phyloP scores from a whole-genome alignment of 1,284 basidiomycete genomes.

The Naganishia liquefaciens region DNA sequence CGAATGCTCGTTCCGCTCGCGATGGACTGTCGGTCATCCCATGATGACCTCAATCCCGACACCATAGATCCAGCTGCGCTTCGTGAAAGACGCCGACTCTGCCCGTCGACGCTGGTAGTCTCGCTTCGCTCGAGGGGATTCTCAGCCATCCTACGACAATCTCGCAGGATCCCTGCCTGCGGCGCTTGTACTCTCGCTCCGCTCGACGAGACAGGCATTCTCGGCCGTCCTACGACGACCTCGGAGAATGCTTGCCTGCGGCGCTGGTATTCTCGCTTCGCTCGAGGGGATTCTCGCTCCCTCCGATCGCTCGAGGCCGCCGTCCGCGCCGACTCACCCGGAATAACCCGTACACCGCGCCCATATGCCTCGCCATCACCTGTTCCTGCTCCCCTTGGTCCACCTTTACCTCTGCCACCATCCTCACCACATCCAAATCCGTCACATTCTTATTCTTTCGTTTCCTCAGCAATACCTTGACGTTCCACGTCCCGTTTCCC shows the following conservation, averaged over 20 bases:
- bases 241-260: not conserved
- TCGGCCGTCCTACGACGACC: too few relatives aligned
- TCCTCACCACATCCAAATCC: slow-evolving; percentile 66
- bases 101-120: too few relatives aligned
- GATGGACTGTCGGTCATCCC: too few relatives aligned
- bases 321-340: slow-evolving; percentile 61
- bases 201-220: too few relatives aligned
- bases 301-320: not conserved
- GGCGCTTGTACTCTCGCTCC: not conserved
- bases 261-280: not conserved
- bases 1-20: too few relatives aligned
- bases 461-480: slow-evolving; percentile 56
- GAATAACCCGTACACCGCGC: slow-evolving; percentile 81
- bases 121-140: not conserved
- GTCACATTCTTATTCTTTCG: slow-evolving; percentile 68
- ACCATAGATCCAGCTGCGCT: too few relatives aligned
- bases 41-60: too few relatives aligned
- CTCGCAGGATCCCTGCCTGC: not conserved
- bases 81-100: too few relatives aligned
- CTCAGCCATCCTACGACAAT: not conserved
- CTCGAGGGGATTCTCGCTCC: too few relatives aligned
- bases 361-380: slow-evolving; percentile 80
- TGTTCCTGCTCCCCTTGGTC: slow-evolving; percentile 59
- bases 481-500: too few relatives aligned
- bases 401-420: slow-evolving; percentile 71